These are phyloP conservation scores for Lodderomyces pseudojiufengensis DNA, from an alignment of 1,139 yeast species.

Conservation along the genomic window DNA sequence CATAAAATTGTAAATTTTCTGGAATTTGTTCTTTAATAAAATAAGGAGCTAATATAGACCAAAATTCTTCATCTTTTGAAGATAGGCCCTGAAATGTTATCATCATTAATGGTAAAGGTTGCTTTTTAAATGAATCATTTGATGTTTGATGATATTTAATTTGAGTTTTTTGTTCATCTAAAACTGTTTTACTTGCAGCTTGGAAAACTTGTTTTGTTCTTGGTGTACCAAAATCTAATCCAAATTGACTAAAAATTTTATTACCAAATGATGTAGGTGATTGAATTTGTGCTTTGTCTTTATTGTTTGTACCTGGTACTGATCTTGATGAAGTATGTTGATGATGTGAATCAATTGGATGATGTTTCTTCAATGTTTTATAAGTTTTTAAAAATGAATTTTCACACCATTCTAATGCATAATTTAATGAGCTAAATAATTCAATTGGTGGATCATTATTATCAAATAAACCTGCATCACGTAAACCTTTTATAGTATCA, in stretches of 20 bases:
- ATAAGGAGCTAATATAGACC: conserved; percentile 55
- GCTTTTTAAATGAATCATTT: conserved; percentile 39
- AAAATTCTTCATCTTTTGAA: conserved; percentile 56
- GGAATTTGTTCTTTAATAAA: conserved; percentile 50
- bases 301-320: conserved; percentile 5
- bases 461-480: conserved; percentile 72
- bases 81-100: conserved; percentile 70
- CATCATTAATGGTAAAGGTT: conserved; percentile 67
- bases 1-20: conserved; percentile 48
- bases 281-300: conserved; percentile 2
- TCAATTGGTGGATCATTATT: conserved; percentile 43
- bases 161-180: conserved; percentile 37
- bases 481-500: conserved; percentile 57
- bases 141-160: conserved; percentile 23
- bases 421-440: conserved; percentile 70
- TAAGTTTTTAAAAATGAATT: conserved; percentile 78
- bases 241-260: conserved; percentile 14
- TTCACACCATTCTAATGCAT: conserved; percentile 96
- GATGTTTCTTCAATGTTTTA: conserved; percentile 26
- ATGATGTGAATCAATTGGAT: conserved; percentile 1
- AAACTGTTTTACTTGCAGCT: conserved; percentile 57
- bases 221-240: conserved; percentile 49
- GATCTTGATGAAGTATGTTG: conserved; percentile 4
- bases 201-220: conserved; percentile 57
- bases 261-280: conserved; percentile 11